Percentiles rank a stretch among this genome's conserved stretches.
These are phyloP conservation scores for Fusarium palustre DNA, from an alignment of 2,329 filamentous ascomycete species.

Conservation along the genomic window DNA sequence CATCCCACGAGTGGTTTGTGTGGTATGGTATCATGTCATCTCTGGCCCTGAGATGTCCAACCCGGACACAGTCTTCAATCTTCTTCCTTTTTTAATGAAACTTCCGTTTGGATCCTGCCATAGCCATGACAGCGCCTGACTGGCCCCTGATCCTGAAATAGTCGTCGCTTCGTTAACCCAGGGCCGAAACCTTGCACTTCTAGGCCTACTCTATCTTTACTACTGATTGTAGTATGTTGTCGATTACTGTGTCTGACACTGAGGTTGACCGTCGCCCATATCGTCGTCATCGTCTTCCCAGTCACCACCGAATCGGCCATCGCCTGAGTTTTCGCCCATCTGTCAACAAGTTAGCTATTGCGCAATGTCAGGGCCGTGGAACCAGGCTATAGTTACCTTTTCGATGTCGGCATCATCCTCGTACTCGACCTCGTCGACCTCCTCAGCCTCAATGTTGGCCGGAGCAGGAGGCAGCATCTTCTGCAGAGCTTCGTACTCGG, in stretches of 20 bases:
- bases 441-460: constrained; percentile 73
- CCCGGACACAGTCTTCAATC: constrained; percentile 2
- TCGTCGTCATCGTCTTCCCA: constrained; percentile 79
- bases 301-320: constrained; percentile 72
- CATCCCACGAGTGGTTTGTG: constrained; percentile 28
- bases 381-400: constrained; percentile 63
- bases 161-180: constrained; percentile 46
- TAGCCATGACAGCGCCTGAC: constrained; percentile 12
- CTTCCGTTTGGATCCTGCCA: neutral
- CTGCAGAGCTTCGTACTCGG: constrained; percentile 74
- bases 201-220: constrained; percentile 25
- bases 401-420: constrained; percentile 87
- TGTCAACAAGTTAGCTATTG: constrained; percentile 48
- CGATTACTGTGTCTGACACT: constrained; percentile 78
- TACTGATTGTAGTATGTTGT: neutral
- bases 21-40: constrained; percentile 24
- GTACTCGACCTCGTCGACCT: constrained; percentile 88
- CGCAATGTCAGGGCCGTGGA: neutral
- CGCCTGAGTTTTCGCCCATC: constrained; percentile 79
- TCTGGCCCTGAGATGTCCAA: constrained; percentile 26
- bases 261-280: constrained; percentile 72
- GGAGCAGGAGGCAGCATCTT: constrained; percentile 78
- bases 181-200: constrained; percentile 22
- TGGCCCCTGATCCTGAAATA: constrained; percentile 36
- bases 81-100: constrained; percentile 20